Evolutionary conservation across 495 filamentous ascomycete species (phyloP).

Genomic region (Penicillium silybi): DNA sequence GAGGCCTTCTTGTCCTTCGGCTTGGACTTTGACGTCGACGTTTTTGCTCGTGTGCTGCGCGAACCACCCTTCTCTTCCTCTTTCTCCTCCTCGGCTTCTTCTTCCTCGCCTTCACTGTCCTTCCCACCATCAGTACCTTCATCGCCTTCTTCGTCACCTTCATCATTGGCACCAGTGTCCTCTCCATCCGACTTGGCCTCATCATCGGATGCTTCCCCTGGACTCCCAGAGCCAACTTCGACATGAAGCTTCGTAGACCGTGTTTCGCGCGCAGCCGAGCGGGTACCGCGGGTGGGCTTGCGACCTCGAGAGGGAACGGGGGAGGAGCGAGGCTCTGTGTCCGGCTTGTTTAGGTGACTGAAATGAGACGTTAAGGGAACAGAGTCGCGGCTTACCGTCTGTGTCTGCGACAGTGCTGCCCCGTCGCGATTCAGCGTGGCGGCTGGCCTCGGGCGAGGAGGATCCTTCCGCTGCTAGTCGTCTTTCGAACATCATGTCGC

Average conservation of each 20-base stretch:
- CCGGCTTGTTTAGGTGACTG: conserved; percentile 7
- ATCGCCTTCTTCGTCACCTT: conserved; percentile 35
- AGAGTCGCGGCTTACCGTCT: conserved; percentile 39
- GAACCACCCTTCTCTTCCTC: conserved; percentile 38
- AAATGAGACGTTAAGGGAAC: not conserved
- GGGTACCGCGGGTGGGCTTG: conserved; percentile 36
- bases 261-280: conserved; percentile 37
- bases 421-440: conserved; percentile 38
- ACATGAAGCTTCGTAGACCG: conserved; percentile 42
- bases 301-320: conserved; percentile 45
- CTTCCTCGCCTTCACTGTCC: conserved; percentile 17
- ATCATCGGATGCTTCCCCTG: conserved; percentile 33
- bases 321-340: conserved; percentile 46
- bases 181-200: conserved; percentile 36
- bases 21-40: conserved; percentile 36
- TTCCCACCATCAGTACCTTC: conserved; percentile 14
- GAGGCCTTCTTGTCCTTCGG: conserved; percentile 34
- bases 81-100: conserved; percentile 27
- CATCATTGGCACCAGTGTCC: conserved; percentile 37
- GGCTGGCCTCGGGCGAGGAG: conserved; percentile 53
- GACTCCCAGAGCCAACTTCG: conserved; percentile 30
- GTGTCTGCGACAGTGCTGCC: conserved; percentile 49
- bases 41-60: conserved; percentile 38
- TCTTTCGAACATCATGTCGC: conserved; percentile 66
- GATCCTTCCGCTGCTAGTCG: conserved; percentile 57